These are phyloP conservation scores for Boletus semigastroideus DNA, from an alignment of 1,284 basidiomycete genomes.

Conservation along the genomic window DNA sequence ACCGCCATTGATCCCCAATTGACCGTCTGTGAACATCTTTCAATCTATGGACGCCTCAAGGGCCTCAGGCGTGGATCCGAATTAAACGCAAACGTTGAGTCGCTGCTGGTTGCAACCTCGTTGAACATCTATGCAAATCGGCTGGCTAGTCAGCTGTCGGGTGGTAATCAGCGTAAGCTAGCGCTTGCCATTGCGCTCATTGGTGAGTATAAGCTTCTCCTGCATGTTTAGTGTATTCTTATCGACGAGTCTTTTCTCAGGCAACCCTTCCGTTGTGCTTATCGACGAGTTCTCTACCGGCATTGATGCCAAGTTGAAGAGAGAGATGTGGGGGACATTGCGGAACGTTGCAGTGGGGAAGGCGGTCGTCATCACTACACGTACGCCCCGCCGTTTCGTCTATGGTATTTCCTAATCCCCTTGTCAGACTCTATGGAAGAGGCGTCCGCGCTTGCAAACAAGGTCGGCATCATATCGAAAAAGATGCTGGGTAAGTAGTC, in stretches of 20 bases:
- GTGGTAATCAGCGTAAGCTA: slow-evolving; percentile 81
- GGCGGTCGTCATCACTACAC: slow-evolving; percentile 68
- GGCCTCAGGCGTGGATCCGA: slow-evolving; percentile 55
- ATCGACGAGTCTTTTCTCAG: slow-evolving; percentile 30
- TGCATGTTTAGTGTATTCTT: not conserved
- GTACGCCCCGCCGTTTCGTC: slow-evolving; percentile 38
- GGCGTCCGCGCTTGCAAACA: slow-evolving; percentile 71
- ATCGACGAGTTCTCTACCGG: slow-evolving; percentile 86
- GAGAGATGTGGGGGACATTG: slow-evolving; percentile 79
- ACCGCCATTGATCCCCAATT: slow-evolving; percentile 78
- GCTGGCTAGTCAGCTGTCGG: slow-evolving; percentile 70
- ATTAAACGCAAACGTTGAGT: slow-evolving; percentile 53
- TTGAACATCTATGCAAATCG: slow-evolving; percentile 64
- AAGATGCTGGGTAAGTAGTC: slow-evolving; percentile 57
- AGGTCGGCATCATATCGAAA: slow-evolving; percentile 71
- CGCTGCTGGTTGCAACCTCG: slow-evolving; percentile 60
- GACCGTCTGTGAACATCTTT: slow-evolving; percentile 74
- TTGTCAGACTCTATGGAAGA: slow-evolving; percentile 78
- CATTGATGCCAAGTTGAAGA: slow-evolving; percentile 80
- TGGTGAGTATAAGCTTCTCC: slow-evolving; percentile 40
- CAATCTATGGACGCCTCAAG: slow-evolving; percentile 67
- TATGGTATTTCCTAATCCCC: not conserved
- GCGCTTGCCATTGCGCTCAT: slow-evolving; percentile 78
- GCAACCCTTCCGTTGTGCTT: slow-evolving; percentile 74
- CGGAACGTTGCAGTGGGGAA: slow-evolving; percentile 63